Evolutionary conservation across 345 rosid genomes (phyloP), one percentile per base, ranked within the genome.

Genomic region (Cardamine chenopodiifolia): DNA sequence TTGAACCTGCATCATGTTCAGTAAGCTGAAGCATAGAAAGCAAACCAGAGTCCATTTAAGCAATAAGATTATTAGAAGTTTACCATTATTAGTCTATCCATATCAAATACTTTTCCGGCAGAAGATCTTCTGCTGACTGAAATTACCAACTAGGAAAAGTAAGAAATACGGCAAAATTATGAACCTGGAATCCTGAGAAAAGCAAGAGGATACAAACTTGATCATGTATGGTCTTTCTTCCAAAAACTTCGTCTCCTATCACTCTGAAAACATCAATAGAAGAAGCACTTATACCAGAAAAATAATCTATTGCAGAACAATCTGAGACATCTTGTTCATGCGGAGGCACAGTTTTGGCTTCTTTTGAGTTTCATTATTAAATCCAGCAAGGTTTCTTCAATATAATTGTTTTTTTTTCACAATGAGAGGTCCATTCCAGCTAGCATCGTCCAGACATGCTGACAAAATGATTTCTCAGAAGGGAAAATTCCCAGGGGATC

Each of bases 11-110:
- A 70, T 32, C 62, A 72, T 52, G 66, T 62, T 73, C 19, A 71
- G 48, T 50, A 4, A 39, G 8, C 19, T 50, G 23, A 48, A 20
- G 66, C 50, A 52, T 74, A n/a, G n/a, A n/a, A n/a, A n/a, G n/a
- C 19, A 39, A n/a, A n/a, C n/a, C 48, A 69, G 31, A 47, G 63
- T 72, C 29, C 3, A 42, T 15, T 2, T 11, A 58, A 65, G 60
- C 19, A 57, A 73, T 25, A 39, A 29, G 15, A 66, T 48, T 74
- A 42, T 6, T 13, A 62, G 2, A 28, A 68, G 39, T 19, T 85
- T 85, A 92, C 97, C 96, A 81, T 88, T 60, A 88, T 73, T 35
- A 92, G 78, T 80, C 94, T 88, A 76, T 92, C 92, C 75, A 92
- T 78, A 86, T 92, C 96, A 71, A 92, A 92, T 60, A 92, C 87